Evolutionary conservation across 2,329 filamentous ascomycete species (phyloP), one percentile per base, ranked within the genome.

Genomic region (Cercospora citrullina): DNA sequence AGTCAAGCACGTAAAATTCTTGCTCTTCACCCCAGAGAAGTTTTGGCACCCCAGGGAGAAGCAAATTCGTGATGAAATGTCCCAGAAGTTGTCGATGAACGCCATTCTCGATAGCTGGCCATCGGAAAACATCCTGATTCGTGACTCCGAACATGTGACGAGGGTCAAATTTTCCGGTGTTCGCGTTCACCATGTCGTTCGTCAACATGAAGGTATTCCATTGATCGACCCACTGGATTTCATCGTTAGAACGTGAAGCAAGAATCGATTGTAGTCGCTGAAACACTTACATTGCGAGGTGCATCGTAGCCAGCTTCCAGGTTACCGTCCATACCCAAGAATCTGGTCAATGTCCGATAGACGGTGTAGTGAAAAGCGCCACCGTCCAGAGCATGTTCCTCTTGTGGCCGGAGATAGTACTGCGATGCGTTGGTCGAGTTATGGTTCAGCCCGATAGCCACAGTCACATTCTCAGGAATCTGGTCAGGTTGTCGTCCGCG

Each of bases 21-120:
- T 90, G 87, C 73, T 90, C 87, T 73, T 90, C 87, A 7, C 87
- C 87, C 84, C 86, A 90, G 5, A 86, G 80, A 9, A 88, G 76
- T 21, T 87, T 76, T 0, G 87, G 85, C 30, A 88, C 86, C 4
- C 87, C 87, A 3, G 87, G 87, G 71, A 89, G 79, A 57, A 87
- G 80, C 63, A 89, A 73, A 0, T 85, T 87, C 0, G 85, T 87
- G 55, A 89, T 82, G 70, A 87, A 88, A 16, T 84, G 79, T 5
- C 82, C 87, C 5, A 89, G 76, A 4, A 88, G 77, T 73, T 86
- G 84, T 59, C 84, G 82, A 71, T 87, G 79, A 0, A 84, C 83
- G 5, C 87, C 87, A 60, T 85, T 81, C 33, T 80, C 76, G 18
- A 89, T 81, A 4, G 85, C 81, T n/a, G 87, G 87, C 87, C 87